These are phyloP conservation scores for Juglanconis oblonga DNA, from an alignment of 2,329 filamentous ascomycete genomes.

Conservation along the genomic window DNA sequence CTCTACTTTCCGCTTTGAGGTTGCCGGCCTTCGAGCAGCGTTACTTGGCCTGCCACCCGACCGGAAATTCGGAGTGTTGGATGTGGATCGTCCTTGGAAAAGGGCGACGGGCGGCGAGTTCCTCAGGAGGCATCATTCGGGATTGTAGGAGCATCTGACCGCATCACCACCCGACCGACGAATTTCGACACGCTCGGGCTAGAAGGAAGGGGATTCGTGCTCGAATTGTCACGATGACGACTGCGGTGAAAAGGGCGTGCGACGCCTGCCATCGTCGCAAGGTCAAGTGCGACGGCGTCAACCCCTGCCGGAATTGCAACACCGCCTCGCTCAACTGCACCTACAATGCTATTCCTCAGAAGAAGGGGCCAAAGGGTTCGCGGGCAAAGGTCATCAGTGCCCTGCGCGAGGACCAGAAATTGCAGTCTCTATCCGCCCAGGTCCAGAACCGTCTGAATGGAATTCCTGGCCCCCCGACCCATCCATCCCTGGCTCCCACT, in stretches of 20 bases:
- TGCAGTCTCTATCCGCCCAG: slow-evolving; percentile 61
- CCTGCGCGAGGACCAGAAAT: slow-evolving; percentile 65
- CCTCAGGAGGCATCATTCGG: neutral
- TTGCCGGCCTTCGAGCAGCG: neutral
- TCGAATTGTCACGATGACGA: slow-evolving; percentile 36
- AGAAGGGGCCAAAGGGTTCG: slow-evolving; percentile 73
- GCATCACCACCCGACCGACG: neutral
- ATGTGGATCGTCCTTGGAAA: neutral
- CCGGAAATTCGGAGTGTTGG: neutral
- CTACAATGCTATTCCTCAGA: slow-evolving; percentile 72
- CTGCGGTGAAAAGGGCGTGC: slow-evolving; percentile 61
- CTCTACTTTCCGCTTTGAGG: neutral
- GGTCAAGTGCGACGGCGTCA: slow-evolving; percentile 70
- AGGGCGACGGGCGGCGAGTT: neutral
- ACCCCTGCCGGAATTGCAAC: slow-evolving; percentile 69
- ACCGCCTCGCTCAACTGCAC: slow-evolving; percentile 67
- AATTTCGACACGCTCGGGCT: neutral
- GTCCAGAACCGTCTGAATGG: slow-evolving; percentile 60
- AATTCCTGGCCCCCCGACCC: slow-evolving; percentile 46
- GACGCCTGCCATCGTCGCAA: slow-evolving; percentile 73
- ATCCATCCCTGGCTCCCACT: slow-evolving; percentile 49
- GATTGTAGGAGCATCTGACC: neutral
- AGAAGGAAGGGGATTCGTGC: neutral
- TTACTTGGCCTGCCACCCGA: neutral
- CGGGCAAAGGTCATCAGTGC: slow-evolving; percentile 75